Evolutionary conservation across 352 stramenopile genomes (phyloP).

Genomic region (Aphanomyces astaci): DNA sequence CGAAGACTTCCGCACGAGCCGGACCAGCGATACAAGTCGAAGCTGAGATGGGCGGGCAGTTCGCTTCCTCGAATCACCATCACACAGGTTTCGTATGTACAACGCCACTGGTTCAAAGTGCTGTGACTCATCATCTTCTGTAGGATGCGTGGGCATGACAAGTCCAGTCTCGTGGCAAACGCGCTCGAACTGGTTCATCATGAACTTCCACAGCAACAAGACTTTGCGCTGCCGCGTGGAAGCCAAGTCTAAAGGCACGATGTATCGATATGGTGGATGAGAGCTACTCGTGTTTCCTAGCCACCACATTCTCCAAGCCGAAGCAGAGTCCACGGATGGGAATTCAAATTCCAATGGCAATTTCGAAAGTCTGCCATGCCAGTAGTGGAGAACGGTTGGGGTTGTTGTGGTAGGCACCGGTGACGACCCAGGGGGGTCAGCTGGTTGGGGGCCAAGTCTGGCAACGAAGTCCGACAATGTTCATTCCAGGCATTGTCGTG

Average conservation of each 20-base stretch:
- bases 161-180: neutral
- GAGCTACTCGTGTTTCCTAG: neutral
- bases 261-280: neutral
- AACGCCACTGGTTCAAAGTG: neutral
- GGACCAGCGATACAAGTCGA: neutral
- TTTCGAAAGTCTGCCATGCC: neutral
- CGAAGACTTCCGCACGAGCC: neutral
- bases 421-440: neutral
- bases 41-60: neutral
- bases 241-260: neutral
- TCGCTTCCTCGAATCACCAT: neutral
- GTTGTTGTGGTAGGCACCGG: neutral
- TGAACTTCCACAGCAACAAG: neutral
- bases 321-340: neutral
- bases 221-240: neutral
- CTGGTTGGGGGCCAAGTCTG: neutral
- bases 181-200: neutral
- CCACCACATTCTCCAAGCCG: neutral
- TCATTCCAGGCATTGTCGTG: neutral
- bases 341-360: neutral
- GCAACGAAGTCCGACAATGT: neutral
- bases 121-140: neutral
- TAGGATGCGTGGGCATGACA: neutral
- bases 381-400: neutral
- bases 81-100: neutral